Evolutionary conservation across 768 basidiomycete genomes (phyloP).

Genomic region (Panus rudis): DNA sequence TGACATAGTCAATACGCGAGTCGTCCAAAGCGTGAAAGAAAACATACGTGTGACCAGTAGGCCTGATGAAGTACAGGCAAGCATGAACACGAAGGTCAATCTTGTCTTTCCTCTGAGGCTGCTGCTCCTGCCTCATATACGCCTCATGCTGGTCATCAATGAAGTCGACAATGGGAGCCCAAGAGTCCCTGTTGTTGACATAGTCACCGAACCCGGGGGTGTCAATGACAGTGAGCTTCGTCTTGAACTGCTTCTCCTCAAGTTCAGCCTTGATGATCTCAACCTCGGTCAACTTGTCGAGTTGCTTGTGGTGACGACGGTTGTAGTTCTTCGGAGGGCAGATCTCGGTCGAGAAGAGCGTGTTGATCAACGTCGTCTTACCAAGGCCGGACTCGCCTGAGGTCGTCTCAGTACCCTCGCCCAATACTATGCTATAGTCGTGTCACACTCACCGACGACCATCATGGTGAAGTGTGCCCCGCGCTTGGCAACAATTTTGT

Average conservation of each 20-base stretch:
- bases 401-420: not conserved
- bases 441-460: conserved; percentile 77
- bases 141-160: conserved; percentile 95
- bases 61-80: conserved; percentile 93
- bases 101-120: conserved; percentile 92
- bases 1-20: not conserved
- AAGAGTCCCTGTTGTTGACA: conserved; percentile 99
- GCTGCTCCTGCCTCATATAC: conserved; percentile 97
- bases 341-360: conserved; percentile 96
- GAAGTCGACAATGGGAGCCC: conserved; percentile 98
- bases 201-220: conserved; percentile 99
- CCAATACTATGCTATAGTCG: not conserved
- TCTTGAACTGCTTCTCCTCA: conserved; percentile 98
- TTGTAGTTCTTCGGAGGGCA: conserved; percentile 87
- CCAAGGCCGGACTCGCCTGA: conserved; percentile 94
- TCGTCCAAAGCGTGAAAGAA: conserved; percentile 1
- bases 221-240: conserved; percentile 98
- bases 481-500: conserved; percentile 97
- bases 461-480: conserved; percentile 98
- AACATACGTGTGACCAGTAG: conserved; percentile 92
- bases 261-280: conserved; percentile 99
- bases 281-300: conserved; percentile 97
- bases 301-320: conserved; percentile 86
- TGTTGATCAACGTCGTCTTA: conserved; percentile 98
- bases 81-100: conserved; percentile 94